These are phyloP conservation scores for Mycena alexandri DNA, from an alignment of 768 basidiomycete species.

Conservation along the genomic window DNA sequence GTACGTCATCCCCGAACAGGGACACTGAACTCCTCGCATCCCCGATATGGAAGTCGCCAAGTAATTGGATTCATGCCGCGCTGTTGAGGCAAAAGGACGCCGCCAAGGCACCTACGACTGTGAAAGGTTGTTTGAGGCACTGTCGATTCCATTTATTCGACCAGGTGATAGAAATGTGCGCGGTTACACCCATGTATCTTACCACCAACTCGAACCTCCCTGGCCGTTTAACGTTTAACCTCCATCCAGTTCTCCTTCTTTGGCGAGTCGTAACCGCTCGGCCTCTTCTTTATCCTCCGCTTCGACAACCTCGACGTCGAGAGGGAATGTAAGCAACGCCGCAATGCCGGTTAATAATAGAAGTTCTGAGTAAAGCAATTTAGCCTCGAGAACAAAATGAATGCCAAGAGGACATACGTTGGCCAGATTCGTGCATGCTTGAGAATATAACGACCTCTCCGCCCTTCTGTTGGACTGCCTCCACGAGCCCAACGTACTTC, in stretches of 20 bases:
- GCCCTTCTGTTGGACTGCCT: slow-evolving; percentile 88
- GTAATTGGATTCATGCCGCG: no score
- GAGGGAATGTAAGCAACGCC: slow-evolving; percentile 94
- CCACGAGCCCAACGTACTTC: slow-evolving; percentile 88
- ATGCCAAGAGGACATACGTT: slow-evolving; percentile 72
- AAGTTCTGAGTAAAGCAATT: slow-evolving; percentile 70
- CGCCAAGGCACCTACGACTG: no score
- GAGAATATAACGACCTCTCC: slow-evolving; percentile 98
- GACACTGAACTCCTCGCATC: background rate
- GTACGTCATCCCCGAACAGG: slow-evolving; percentile 11
- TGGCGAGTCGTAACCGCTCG: slow-evolving; percentile 33
- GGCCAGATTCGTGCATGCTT: slow-evolving; percentile 99
- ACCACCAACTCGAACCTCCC: no score
- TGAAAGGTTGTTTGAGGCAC: no score
- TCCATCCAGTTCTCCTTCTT: slow-evolving; percentile 35
- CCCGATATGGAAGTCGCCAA: slow-evolving; percentile 2
- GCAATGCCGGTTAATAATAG: slow-evolving; percentile 96
- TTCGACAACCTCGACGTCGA: slow-evolving; percentile 96
- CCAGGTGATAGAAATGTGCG: no score
- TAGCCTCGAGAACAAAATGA: slow-evolving; percentile 4
- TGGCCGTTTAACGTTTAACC: slow-evolving; percentile 7
- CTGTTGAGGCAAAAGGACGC: no score
- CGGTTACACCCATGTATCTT: no score
- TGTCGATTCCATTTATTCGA: no score
- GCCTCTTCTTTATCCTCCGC: slow-evolving; percentile 48